These are phyloP conservation scores for Scheffersomyces amazonensis DNA, from an alignment of 805 yeast genomes.

Conservation along the genomic window DNA sequence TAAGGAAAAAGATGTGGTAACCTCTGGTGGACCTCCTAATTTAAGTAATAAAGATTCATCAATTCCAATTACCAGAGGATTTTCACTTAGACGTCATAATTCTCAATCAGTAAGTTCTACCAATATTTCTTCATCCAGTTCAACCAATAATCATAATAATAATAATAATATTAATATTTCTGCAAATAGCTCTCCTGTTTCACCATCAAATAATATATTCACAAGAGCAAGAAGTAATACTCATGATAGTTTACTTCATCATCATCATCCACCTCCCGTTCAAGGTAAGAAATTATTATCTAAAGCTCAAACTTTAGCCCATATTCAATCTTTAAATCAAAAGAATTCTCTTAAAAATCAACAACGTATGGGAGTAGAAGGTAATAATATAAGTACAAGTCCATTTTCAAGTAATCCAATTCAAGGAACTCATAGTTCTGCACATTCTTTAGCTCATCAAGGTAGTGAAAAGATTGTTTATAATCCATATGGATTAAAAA, in stretches of 20 bases:
- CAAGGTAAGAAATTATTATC: constrained; percentile 12
- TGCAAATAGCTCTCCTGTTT: background rate
- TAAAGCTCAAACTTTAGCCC: constrained; percentile 37
- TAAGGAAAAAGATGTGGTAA: background rate
- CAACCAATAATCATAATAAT: background rate
- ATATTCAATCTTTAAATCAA: constrained; percentile 30
- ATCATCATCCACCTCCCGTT: background rate
- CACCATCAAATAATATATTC: background rate
- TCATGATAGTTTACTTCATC: background rate
- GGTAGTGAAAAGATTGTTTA: constrained; percentile 46
- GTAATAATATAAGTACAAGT: background rate
- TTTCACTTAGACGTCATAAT: constrained; percentile 17
- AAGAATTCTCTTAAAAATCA: constrained; percentile 21
- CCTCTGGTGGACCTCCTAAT: background rate
- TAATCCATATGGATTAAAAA: constrained; percentile 63
- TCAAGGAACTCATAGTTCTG: background rate
- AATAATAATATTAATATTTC: background rate
- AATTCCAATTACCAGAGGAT: constrained; percentile 14
- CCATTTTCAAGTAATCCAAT: background rate
- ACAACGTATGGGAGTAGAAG: constrained; percentile 8
- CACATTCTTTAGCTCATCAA: constrained; percentile 1
- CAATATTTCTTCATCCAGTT: no score
- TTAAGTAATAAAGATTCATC: background rate
- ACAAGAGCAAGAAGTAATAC: background rate
- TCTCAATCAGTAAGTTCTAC: constrained; percentile 7